Conservation (phyloP, 2,329 filamentous ascomycete genomes). For the Calonectria hawksworthii region DNA sequence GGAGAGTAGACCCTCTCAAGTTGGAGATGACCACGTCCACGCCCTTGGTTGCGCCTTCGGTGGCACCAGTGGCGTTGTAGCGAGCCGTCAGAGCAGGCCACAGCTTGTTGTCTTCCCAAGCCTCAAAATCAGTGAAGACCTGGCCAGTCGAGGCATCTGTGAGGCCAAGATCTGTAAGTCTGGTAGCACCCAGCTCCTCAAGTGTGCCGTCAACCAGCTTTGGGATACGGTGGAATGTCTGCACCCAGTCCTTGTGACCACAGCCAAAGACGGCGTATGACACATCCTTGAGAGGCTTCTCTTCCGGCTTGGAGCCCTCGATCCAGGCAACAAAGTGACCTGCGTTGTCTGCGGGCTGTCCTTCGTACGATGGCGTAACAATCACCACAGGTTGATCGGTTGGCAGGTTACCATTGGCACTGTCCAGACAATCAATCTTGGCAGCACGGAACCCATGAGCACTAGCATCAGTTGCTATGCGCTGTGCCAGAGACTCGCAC, state of each 20-base stretch:
- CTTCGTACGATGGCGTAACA: conserved; percentile 80
- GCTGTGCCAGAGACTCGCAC: conserved; percentile 77
- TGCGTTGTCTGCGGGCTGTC: conserved; percentile 80
- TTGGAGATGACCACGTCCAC: conserved; percentile 22
- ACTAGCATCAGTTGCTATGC: conserved; percentile 70
- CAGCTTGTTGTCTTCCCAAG: conserved; percentile 72
- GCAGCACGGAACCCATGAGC: conserved; percentile 70
- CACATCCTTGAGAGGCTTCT: conserved; percentile 63
- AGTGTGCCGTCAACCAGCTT: conserved; percentile 70
- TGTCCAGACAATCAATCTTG: conserved; percentile 69
- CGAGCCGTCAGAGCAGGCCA: conserved; percentile 63
- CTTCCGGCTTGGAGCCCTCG: conserved; percentile 61
- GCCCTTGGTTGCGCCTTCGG: background rate
- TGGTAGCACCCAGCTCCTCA: conserved; percentile 47
- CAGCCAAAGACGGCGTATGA: conserved; percentile 79
- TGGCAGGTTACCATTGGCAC: conserved; percentile 70
- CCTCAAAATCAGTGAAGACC: conserved; percentile 76
- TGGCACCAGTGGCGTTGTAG: conserved; percentile 39
- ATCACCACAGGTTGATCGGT: conserved; percentile 73
- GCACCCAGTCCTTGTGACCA: conserved; percentile 68
- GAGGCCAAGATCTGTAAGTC: conserved; percentile 60
- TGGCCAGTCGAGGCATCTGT: conserved; percentile 73
- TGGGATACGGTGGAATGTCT: conserved; percentile 77
- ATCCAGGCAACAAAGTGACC: conserved; percentile 77
- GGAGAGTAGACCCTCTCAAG: conserved; percentile 14